Evolutionary conservation across 2,329 filamentous ascomycete species (phyloP).

Genomic region (Phyllosticta citriasiana): DNA sequence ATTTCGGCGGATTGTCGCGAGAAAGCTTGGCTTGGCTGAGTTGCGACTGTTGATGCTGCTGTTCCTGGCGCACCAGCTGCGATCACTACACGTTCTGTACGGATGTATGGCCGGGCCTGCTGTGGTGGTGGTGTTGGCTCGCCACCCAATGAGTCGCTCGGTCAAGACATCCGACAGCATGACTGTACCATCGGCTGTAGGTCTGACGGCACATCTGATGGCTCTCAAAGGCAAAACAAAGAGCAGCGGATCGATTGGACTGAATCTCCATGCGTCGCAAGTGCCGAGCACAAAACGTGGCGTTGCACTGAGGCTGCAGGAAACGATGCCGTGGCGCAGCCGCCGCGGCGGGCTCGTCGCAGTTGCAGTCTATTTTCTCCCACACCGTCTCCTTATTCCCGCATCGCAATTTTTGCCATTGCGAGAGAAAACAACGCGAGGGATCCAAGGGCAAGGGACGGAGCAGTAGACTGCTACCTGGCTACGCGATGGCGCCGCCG

Average conservation of each 20-base stretch:
- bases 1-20: not conserved
- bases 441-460: not conserved
- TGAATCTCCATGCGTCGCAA: not conserved
- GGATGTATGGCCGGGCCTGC: not conserved
- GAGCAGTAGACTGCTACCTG: not conserved
- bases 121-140: too few species aligned
- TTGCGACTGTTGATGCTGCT: not conserved
- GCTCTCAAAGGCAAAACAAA: not conserved
- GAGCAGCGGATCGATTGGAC: not conserved
- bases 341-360: not conserved
- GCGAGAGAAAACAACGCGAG: not conserved
- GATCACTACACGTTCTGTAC: not conserved
- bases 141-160: not conserved
- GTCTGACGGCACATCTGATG: not conserved
- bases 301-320: not conserved
- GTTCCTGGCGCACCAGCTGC: not conserved
- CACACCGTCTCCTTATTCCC: not conserved
- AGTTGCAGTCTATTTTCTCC: not conserved
- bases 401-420: not conserved
- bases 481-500: not conserved
- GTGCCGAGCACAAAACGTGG: not conserved
- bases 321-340: not conserved
- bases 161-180: not conserved
- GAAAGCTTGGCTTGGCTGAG: not conserved
- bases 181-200: not conserved